These are phyloP conservation scores for Hericium rajendrae DNA, from an alignment of 768 basidiomycete species.

Conservation along the genomic window DNA sequence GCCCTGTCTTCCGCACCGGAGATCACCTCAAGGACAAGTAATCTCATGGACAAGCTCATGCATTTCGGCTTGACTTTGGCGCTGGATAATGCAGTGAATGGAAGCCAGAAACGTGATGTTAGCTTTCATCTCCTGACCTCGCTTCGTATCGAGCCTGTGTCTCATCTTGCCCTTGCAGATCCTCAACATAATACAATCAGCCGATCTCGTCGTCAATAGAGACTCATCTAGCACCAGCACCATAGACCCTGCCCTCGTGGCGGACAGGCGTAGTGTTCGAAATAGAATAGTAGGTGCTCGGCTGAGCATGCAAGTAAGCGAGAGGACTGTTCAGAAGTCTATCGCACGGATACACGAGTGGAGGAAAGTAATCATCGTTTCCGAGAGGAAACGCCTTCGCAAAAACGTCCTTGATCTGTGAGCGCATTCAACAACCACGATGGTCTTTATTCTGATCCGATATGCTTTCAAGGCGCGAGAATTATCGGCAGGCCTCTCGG, in stretches of 20 bases:
- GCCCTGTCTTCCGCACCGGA: conserved; percentile 28
- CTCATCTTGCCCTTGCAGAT: conserved; percentile 30
- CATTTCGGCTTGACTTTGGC: conserved; percentile 64
- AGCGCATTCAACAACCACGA: conserved; percentile 15
- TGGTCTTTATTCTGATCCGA: background rate
- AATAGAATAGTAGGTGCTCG: conserved; percentile 46
- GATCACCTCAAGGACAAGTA: conserved; percentile 35
- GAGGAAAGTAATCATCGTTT: conserved; percentile 55
- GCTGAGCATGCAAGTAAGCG: conserved; percentile 55
- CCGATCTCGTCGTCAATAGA: conserved; percentile 44
- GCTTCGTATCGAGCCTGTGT: background rate
- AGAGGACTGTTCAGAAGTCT: conserved; percentile 53
- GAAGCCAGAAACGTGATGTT: conserved; percentile 68
- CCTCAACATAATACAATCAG: conserved; percentile 45
- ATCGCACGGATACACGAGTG: conserved; percentile 59
- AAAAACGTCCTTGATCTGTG: conserved; percentile 70
- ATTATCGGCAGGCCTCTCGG: conserved; percentile 55
- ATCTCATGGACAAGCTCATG: conserved; percentile 60
- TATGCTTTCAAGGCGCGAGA: conserved; percentile 52
- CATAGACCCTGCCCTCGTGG: conserved; percentile 46
- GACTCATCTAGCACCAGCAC: conserved; percentile 30
- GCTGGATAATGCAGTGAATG: conserved; percentile 49
- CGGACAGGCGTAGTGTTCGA: conserved; percentile 41
- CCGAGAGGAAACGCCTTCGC: conserved; percentile 63
- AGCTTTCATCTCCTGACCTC: background rate